Conservation (phyloP, 805 yeast species). For the Candida multigemmis region DNA sequence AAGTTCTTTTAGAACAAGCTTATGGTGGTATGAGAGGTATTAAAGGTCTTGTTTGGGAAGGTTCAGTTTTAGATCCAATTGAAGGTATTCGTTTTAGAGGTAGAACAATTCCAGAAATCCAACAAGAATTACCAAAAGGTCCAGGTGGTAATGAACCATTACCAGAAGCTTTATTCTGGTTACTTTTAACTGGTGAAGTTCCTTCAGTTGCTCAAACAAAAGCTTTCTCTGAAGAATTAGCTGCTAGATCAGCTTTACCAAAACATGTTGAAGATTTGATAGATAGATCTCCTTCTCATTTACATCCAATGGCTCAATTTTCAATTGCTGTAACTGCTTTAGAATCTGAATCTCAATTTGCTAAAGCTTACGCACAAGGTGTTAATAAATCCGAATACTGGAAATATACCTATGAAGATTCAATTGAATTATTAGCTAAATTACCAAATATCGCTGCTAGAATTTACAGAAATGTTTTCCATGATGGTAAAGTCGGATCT, state of each 20-base stretch:
- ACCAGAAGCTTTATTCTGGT: constrained; percentile 76
- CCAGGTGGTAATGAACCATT: constrained; percentile 53
- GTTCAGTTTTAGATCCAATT: constrained; percentile 66
- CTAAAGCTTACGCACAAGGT: constrained; percentile 64
- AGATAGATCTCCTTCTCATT: constrained; percentile 53
- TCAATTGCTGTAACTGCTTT: constrained; percentile 68
- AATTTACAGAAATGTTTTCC: constrained; percentile 57
- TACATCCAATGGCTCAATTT: constrained; percentile 82
- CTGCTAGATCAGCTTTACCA: constrained; percentile 58
- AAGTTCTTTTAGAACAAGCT: constrained; percentile 34
- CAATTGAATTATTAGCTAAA: constrained; percentile 59
- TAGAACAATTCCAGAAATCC: constrained; percentile 65
- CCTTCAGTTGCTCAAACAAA: constrained; percentile 55
- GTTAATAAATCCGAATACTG: constrained; percentile 63
- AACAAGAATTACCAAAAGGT: constrained; percentile 52
- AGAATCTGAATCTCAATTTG: constrained; percentile 63
- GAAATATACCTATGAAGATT: constrained; percentile 70
- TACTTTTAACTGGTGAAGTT: constrained; percentile 62
- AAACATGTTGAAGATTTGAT: constrained; percentile 50
- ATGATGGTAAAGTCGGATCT: constrained; percentile 49
- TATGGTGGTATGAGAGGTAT: constrained; percentile 79
- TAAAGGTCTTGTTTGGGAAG: constrained; percentile 70
- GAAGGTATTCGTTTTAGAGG: constrained; percentile 78
- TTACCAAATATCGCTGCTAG: constrained; percentile 69
- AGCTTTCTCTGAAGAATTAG: constrained; percentile 51